Evolutionary conservation across 2,329 filamentous ascomycete genomes (phyloP).

Genomic region (Neopestalotiopsis sp.): DNA sequence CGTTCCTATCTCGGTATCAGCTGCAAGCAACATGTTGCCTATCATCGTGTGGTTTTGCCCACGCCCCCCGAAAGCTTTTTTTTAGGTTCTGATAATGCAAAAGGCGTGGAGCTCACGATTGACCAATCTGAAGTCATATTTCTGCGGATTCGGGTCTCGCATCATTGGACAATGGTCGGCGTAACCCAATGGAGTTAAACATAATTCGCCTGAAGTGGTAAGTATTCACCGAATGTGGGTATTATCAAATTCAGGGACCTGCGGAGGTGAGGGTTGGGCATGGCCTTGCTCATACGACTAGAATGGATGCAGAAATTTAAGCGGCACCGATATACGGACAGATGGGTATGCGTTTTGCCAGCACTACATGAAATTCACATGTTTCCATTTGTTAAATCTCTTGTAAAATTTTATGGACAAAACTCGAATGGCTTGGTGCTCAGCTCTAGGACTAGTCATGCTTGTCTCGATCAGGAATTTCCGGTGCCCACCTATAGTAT

Average conservation of each 20-base stretch:
- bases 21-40: neutral
- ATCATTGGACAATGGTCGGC: neutral
- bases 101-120: neutral
- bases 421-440: neutral
- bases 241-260: neutral
- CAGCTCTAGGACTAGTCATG: neutral
- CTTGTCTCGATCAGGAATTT: neutral
- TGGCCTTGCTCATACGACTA: neutral
- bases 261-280: neutral
- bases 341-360: neutral
- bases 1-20: neutral
- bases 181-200: neutral
- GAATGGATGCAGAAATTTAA: neutral
- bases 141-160: neutral
- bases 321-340: neutral
- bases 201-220: neutral
- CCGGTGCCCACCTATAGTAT: neutral
- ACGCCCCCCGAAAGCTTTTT: neutral
- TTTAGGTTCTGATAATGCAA: neutral
- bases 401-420: neutral
- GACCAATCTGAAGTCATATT: neutral
- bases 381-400: too few relatives aligned
- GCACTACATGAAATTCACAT: too few relatives aligned
- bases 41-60: neutral
- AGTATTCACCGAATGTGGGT: neutral